Percentiles rank a stretch among this genome's conserved stretches.
phyloP scores from a whole-genome alignment of 805 yeast species.

The Kazachstania psychrophila region DNA sequence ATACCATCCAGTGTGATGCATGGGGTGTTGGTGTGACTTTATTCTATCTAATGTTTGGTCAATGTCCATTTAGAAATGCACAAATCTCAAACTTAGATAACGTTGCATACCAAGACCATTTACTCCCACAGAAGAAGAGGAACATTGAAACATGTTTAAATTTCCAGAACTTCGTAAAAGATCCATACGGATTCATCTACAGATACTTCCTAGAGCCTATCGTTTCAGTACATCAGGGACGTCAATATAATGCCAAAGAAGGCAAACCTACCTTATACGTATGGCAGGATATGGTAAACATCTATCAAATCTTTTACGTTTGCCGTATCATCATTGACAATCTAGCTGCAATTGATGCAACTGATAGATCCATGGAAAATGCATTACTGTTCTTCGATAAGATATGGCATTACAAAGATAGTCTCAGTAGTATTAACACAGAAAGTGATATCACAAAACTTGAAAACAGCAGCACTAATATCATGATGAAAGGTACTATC shows the following conservation, averaged over 20 bases:
- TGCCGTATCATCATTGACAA: conserved; percentile 12
- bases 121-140: background rate
- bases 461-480: background rate
- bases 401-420: conserved; percentile 7
- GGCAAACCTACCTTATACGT: conserved; percentile 11
- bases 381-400: conserved; percentile 7
- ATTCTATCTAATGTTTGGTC: conserved; percentile 69
- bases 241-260: conserved; percentile 4
- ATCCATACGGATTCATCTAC: conserved; percentile 18
- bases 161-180: conserved; percentile 35
- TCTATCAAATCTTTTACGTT: conserved; percentile 8
- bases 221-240: conserved; percentile 6
- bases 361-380: conserved; percentile 9
- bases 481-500: background rate
- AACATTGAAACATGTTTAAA: conserved; percentile 5
- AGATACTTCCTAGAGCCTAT: conserved; percentile 18
- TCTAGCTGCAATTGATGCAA: conserved; percentile 8
- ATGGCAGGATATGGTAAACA: conserved; percentile 12
- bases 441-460: background rate
- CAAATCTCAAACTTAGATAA: conserved; percentile 2
- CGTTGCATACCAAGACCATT: background rate
- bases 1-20: conserved; percentile 68
- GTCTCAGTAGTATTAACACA: background rate
- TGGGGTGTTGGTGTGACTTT: conserved; percentile 86
- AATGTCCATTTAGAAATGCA: conserved; percentile 60